Conservation (phyloP, 2,329 filamentous ascomycete species). For the Plenodomus tracheiphilus region DNA sequence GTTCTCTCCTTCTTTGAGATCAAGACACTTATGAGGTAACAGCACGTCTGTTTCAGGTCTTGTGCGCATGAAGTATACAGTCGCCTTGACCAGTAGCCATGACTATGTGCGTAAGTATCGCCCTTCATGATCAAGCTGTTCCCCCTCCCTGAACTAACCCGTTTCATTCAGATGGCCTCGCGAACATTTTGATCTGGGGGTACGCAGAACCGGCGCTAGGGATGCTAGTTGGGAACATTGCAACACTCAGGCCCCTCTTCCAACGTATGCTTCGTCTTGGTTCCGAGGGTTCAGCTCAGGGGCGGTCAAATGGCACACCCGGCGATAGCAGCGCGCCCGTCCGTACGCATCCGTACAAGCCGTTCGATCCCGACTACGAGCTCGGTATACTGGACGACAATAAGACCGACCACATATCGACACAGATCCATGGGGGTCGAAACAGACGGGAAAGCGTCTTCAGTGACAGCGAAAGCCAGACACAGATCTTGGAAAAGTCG, state of each 20-base stretch:
- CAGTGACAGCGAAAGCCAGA: slow-evolving; percentile 18
- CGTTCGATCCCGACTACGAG: slow-evolving; percentile 10
- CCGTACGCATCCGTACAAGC: slow-evolving; percentile 8
- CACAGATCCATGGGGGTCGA: slow-evolving; percentile 6
- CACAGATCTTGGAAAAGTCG: slow-evolving; percentile 11
- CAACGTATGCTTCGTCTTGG: slow-evolving; percentile 24
- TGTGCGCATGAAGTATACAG: slow-evolving; percentile 35
- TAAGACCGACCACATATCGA: background rate
- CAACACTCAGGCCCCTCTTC: slow-evolving; percentile 41
- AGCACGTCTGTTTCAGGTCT: slow-evolving; percentile 29
- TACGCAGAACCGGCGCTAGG: slow-evolving; percentile 44
- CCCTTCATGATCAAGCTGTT: background rate
- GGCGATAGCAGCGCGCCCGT: background rate
- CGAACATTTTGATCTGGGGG: slow-evolving; percentile 43
- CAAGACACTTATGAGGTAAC: background rate
- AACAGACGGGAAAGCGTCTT: slow-evolving; percentile 1
- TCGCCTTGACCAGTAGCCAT: slow-evolving; percentile 34
- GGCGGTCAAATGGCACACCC: background rate
- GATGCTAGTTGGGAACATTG: slow-evolving; percentile 40
- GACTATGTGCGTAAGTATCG: slow-evolving; percentile 33
- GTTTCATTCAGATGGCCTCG: slow-evolving; percentile 24
- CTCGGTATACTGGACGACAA: slow-evolving; percentile 4
- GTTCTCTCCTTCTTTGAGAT: background rate
- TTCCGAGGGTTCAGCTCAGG: slow-evolving; percentile 4
- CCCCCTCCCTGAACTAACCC: background rate